These are phyloP conservation scores for Ramicandelaber brevisporus DNA, from an alignment of 192 early-diverging fungal species.

Conservation along the genomic window DNA sequence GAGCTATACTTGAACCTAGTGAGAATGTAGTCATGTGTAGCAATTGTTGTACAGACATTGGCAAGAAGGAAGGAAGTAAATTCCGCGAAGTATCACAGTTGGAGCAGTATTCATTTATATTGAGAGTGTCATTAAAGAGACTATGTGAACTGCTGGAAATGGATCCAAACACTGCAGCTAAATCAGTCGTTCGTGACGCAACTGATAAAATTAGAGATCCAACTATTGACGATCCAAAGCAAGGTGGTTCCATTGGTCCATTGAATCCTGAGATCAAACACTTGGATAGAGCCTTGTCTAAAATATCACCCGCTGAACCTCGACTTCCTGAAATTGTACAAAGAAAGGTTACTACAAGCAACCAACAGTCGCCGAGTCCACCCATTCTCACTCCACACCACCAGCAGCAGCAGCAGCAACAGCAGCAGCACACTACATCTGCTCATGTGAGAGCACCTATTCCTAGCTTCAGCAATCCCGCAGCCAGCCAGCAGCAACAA, in stretches of 20 bases:
- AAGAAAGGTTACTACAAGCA: neutral
- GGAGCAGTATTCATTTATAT: constrained; percentile 71
- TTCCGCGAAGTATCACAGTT: constrained; percentile 62
- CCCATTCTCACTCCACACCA: neutral
- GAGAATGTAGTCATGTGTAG: constrained; percentile 25
- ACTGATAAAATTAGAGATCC: too few species aligned
- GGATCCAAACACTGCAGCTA: too few species aligned
- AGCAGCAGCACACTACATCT: constrained; percentile 4
- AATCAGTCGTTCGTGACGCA: too few species aligned
- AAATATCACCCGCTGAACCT: too few species aligned
- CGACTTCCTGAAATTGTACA: neutral
- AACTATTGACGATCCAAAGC: too few species aligned
- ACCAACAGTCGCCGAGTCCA: neutral
- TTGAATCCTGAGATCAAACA: too few species aligned
- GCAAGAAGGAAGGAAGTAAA: constrained; percentile 11
- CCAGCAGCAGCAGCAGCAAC: neutral
- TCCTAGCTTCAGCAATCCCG: too few species aligned
- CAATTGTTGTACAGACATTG: constrained; percentile 17
- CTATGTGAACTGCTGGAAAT: constrained; percentile 52
- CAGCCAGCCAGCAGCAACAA: constrained; percentile 1
- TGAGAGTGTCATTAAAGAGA: constrained; percentile 55
- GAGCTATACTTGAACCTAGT: neutral
- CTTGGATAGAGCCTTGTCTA: too few species aligned
- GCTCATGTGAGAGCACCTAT: too few species aligned
- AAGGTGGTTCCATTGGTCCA: too few species aligned